Base-by-base conservation (phyloP, 371 early-diverging fungal species). In the Lichtheimia ramosa region DNA sequence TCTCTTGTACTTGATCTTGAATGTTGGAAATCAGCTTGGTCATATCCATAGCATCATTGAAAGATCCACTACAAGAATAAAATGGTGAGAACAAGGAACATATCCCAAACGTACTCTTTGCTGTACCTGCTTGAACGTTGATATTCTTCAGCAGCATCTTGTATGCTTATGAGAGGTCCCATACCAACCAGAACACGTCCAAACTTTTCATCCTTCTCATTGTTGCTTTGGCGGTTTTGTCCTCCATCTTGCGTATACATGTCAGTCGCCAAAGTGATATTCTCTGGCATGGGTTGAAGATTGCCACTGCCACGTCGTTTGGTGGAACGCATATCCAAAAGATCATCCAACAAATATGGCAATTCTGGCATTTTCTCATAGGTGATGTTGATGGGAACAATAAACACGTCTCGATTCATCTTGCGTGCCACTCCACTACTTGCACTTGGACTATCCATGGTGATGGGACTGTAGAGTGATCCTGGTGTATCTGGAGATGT, bases 321-420 rank as follows among this genome's bases (percentile, higher is more conserved):
- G 12, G 46, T 18, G 12, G 46, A 75, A 13, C 73, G 73, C 25
- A 75, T 76, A 60, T 81, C 81, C 21, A 81, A 42, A 0, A 77
- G 73, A 54, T 74, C 64, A 28, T 77, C 78, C 48, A 77, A 70
- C 21, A 81, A 56, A 51, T 64, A 64, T 14, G 78, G 59, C 3
- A 81, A 51, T 20, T 81, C 81, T 2, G 81, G 81, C 8, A 77
- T 65, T 23, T 65, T 75, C 48, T 81, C 81, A 50, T 77, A 81
- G 0, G 74, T 71, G 40, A 81, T 77, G 43, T 81, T 77, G 55
- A 81, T 75, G 2, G 81, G 81, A 0, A 81, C 73, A 54, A 81
- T 62, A 2, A 74, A 66, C 2, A 76, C 74, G 51, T 79, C 80
- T 13, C 70, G 61, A 23, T 74, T 70, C 2, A 61, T 51, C 18